These are phyloP conservation scores for Hypocrella siamensis DNA, from an alignment of 2,329 filamentous ascomycete genomes.

Conservation along the genomic window DNA sequence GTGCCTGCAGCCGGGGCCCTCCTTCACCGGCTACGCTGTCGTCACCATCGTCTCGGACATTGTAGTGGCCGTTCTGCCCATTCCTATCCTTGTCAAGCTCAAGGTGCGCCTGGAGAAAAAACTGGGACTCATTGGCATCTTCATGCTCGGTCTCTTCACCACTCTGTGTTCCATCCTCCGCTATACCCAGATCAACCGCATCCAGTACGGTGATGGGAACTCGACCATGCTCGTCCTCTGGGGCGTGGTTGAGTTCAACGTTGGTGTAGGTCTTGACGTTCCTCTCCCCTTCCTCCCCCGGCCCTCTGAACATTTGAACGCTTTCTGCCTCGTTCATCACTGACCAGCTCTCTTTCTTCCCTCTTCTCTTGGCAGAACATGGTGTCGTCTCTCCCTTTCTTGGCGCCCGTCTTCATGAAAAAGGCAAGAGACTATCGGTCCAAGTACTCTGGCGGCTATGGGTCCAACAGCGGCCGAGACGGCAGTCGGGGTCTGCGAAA, in stretches of 20 bases:
- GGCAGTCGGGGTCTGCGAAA: conserved; percentile 10
- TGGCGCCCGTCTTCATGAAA: conserved; percentile 25
- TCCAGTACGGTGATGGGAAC: conserved; percentile 33
- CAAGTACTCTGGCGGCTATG: conserved; percentile 18
- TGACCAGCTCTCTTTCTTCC: not conserved
- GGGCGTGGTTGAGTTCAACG: conserved; percentile 41
- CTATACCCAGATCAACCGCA: conserved; percentile 32
- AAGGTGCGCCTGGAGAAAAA: conserved; percentile 33
- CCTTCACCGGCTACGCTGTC: conserved; percentile 34
- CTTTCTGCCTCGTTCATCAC: not conserved
- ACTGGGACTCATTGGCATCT: conserved; percentile 32
- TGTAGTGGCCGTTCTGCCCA: conserved; percentile 30
- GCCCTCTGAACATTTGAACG: not conserved
- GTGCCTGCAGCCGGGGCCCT: conserved; percentile 29
- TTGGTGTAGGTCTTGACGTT: conserved; percentile 25
- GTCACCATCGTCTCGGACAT: conserved; percentile 36
- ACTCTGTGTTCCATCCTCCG: conserved; percentile 37
- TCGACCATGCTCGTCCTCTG: conserved; percentile 40
- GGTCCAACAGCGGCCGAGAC: conserved; percentile 12
- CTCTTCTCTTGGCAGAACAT: conserved; percentile 19
- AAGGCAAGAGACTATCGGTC: conserved; percentile 25
- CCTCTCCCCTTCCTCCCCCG: too few relatives aligned
- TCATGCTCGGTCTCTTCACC: conserved; percentile 36
- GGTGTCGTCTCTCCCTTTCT: conserved; percentile 28
- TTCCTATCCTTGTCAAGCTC: conserved; percentile 31